These are phyloP conservation scores for Thelonectria discophora DNA, from an alignment of 2,329 filamentous ascomycete species.

Conservation along the genomic window DNA sequence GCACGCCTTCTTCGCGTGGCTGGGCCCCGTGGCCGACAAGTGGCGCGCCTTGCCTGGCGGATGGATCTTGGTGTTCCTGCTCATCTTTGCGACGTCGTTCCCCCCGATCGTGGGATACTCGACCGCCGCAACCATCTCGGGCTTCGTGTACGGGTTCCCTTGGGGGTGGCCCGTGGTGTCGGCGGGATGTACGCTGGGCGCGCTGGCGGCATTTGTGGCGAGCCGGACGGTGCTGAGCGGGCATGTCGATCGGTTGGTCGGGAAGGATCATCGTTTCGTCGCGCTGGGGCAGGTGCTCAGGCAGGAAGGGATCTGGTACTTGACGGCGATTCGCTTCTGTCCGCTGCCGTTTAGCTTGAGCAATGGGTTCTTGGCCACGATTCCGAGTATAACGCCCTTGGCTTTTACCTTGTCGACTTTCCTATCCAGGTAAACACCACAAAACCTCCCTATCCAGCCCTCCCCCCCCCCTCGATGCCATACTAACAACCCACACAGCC, in stretches of 20 bases:
- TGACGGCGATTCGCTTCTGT: slow-evolving; percentile 92
- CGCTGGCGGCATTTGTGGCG: slow-evolving; percentile 80
- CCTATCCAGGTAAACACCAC: slow-evolving; percentile 66
- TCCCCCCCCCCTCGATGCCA: not conserved
- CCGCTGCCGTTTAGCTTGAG: slow-evolving; percentile 92
- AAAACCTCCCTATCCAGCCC: no score
- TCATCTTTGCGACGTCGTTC: slow-evolving; percentile 81
- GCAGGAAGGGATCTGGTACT: slow-evolving; percentile 85
- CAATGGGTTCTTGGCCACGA: slow-evolving; percentile 93
- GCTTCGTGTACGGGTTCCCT: slow-evolving; percentile 66
- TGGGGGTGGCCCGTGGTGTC: slow-evolving; percentile 85
- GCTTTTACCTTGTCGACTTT: slow-evolving; percentile 85
- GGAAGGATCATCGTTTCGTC: slow-evolving; percentile 85
- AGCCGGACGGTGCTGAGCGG: slow-evolving; percentile 80
- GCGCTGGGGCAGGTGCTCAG: slow-evolving; percentile 89
- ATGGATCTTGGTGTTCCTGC: slow-evolving; percentile 77
- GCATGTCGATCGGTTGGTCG: slow-evolving; percentile 83
- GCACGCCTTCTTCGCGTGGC: slow-evolving; percentile 78
- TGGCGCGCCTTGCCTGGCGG: slow-evolving; percentile 81
- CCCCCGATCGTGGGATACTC: slow-evolving; percentile 90
- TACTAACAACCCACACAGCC: slow-evolving; percentile 54
- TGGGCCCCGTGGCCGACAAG: slow-evolving; percentile 76
- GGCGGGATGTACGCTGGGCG: slow-evolving; percentile 79
- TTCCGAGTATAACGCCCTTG: slow-evolving; percentile 82
- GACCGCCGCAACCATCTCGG: slow-evolving; percentile 67